Base-by-base conservation (phyloP, 257 asterid species). In the Primulina tabacum region DNA sequence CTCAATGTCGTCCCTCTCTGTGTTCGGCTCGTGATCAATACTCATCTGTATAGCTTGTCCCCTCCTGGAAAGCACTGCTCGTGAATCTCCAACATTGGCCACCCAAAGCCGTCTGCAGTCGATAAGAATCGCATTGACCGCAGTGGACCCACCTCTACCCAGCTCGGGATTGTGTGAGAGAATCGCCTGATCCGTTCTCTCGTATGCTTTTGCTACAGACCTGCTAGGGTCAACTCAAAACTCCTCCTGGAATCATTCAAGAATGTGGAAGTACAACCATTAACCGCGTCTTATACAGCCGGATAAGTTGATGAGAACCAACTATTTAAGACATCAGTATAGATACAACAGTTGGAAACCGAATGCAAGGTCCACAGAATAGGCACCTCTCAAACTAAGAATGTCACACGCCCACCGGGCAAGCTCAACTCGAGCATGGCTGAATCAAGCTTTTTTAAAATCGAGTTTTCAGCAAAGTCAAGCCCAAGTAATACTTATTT, bases 91-190 rank as follows among this genome's bases (percentile, higher is more conserved):
- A 38, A 92, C 91, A 75, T 92, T 92, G 64, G 98, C 96, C 37
- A 92, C 92, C 98, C 96, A 92, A 64, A 92, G 62, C 61, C 70
- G 78, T 57, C 81, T 74, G 37, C 82, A 72, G 53, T 90, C 79
- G 68, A 90, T 77, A 21, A 92, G 85, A 74, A 92, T 85, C 2
- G 96, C 98, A 11, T 95, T 92, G 21, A 92, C 98, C 2, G 98
- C 98, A 62, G 98, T 92, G 32, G 98, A 92, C 11, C 98, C 98
- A 47, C 98, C 98, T 73, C 91, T 78, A 55, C 98, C 98, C 35
- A 92, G 80, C 74, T 92, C 95, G 5, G 96, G 89, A 75, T 52
- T 78, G 80, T 92, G 92, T 12, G 96, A 80, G 70, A 92, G 89
- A 79, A 92, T 90, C 32, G 92, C 95, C 76, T 88, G 85, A 68